phyloP scores from a whole-genome alignment of 345 rosid genomes.

The Eucalyptus grandis region DNA sequence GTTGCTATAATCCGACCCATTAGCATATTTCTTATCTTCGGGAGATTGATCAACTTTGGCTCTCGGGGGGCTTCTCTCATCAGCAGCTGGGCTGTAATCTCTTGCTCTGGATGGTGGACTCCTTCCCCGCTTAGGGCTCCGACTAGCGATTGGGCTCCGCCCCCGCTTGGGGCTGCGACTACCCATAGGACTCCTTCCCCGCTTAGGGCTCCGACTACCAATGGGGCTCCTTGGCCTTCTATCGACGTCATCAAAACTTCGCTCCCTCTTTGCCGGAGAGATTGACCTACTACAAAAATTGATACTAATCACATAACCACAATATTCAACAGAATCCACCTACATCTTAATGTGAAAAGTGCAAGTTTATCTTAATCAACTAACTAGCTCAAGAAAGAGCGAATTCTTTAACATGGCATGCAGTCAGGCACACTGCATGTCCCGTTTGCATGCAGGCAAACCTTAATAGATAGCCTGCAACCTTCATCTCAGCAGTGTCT shows the following conservation, averaged over 20 bases:
- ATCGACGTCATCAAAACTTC: conserved; percentile 28
- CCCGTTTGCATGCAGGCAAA: background rate
- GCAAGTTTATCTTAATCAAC: background rate
- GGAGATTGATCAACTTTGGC: conserved; percentile 30
- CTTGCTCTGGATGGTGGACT: conserved; percentile 35
- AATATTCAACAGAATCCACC: background rate
- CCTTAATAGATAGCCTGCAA: background rate
- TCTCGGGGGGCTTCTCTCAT: conserved; percentile 19
- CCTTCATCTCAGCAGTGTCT: background rate
- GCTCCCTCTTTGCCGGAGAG: conserved; percentile 57
- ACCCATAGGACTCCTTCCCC: conserved; percentile 17
- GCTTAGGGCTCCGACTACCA: conserved; percentile 7
- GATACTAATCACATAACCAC: background rate
- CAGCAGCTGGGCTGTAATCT: conserved; percentile 45
- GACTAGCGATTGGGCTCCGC: conserved; percentile 20
- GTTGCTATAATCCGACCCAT: conserved; percentile 38
- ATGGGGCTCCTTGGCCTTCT: conserved; percentile 30
- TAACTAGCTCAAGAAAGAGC: background rate
- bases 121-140: background rate
- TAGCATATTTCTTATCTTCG: conserved; percentile 16
- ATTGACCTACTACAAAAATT: conserved; percentile 40
- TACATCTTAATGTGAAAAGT: background rate
- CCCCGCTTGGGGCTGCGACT: background rate
- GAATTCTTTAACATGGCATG: background rate
- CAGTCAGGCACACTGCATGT: background rate